Base-by-base conservation (phyloP, 1,284 basidiomycete genomes). In the Trichosporon inkin region DNA sequence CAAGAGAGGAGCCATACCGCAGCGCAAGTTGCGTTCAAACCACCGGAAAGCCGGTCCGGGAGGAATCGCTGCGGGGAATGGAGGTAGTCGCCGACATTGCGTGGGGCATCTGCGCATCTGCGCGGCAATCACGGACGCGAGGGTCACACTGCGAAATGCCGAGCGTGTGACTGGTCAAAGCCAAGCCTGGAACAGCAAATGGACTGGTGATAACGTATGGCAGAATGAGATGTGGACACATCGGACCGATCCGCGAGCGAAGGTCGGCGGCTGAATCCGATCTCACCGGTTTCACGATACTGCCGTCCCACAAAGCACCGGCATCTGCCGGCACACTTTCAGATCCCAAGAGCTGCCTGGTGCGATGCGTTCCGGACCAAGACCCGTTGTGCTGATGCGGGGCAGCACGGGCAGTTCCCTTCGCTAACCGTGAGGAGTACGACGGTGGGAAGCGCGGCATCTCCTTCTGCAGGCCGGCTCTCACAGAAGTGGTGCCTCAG, bases 221-320 rank as follows among this genome's bases (percentile, higher is more conserved):
- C 37, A 11, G 14, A 19, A 14, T 4, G 17, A 5, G 24, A 6
- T 3, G 11, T 22, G 28, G 14, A 22, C 24, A 24, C 22, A 7
- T 49, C 44, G 44, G 44, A 49, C 44, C 24, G 44, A 49, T 49
- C 28, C 44, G 44, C 44, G 44, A 14, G 24, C 24, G 14, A 14
- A 22, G 20, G 10, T 22, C 41, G 41, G 41, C 41, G 41, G 44
- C 44, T 49, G 44, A n/a, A 22, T 49, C 44, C 44, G 44, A 49
- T 8, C 38, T 3, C 17, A 17, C 3, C 14, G n/a, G 16, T 17
- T 49, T 49, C 24, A 10, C 22, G 6, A n/a, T n/a, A n/a, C 13
- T 32, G 10, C 14, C 24, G 16, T 16, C 7, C 22, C 14, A 32
- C 28, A 5, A n/a, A n/a, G 28, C 28, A 8, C 28, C 28, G 28